A percentile compares a stretch with the other conserved stretches of the same genome.
Conservation (phyloP, 495 filamentous ascomycete species). For the Penicillium subrubescens region DNA sequence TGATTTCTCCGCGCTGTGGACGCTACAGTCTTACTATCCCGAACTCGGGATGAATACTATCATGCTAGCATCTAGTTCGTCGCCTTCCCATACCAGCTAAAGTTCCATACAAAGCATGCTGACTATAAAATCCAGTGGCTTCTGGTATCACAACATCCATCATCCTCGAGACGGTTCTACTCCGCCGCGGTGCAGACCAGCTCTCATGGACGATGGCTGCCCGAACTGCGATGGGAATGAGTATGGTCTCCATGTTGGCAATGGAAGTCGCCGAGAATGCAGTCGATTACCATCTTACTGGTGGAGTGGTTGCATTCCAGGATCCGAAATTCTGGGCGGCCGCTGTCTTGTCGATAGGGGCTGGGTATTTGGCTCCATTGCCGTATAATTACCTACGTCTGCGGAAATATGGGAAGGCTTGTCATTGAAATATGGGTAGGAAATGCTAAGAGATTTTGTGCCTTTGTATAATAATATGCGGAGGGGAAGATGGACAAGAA, state of each 20-base stretch:
- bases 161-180: slow-evolving; percentile 46
- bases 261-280: slow-evolving; percentile 50
- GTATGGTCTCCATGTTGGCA: slow-evolving; percentile 49
- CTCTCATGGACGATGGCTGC: slow-evolving; percentile 39
- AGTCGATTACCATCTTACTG: slow-evolving; percentile 51
- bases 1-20: slow-evolving; percentile 45
- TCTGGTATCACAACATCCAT: slow-evolving; percentile 46
- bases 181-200: slow-evolving; percentile 41
- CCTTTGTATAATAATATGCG: too few relatives aligned
- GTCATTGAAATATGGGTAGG: slow-evolving; percentile 30
- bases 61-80: slow-evolving; percentile 43
- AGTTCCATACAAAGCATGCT: background rate
- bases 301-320: slow-evolving; percentile 36
- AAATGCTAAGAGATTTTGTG: too few relatives aligned
- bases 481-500: too few relatives aligned
- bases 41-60: slow-evolving; percentile 40
- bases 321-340: slow-evolving; percentile 41
- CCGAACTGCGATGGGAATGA: slow-evolving; percentile 52
- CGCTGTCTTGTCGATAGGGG: slow-evolving; percentile 37
- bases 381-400: slow-evolving; percentile 51
- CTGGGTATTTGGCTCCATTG: slow-evolving; percentile 47
- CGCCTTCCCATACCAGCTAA: background rate
- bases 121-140: slow-evolving; percentile 33
- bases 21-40: slow-evolving; percentile 39
- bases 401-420: slow-evolving; percentile 42